Evolutionary conservation across 2,329 filamentous ascomycete species (phyloP).

Genomic region (Alternaria sp.): DNA sequence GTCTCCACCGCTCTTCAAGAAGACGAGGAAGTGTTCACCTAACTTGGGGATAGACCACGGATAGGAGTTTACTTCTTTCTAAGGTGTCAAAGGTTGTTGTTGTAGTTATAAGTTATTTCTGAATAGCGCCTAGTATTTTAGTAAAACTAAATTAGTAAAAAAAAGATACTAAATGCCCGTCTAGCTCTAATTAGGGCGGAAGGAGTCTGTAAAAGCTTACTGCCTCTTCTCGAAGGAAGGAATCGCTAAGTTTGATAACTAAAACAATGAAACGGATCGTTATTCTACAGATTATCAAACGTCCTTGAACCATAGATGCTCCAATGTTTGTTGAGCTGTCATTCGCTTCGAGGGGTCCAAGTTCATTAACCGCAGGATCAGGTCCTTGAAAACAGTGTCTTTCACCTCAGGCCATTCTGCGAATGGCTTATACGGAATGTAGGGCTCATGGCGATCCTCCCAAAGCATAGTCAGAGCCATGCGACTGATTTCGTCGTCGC

Average conservation of each 20-base stretch:
- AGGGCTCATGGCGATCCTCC: conserved; percentile 43
- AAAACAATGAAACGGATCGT: too few relatives aligned
- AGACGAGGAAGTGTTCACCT: conserved; percentile 8
- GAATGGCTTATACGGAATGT: conserved; percentile 47
- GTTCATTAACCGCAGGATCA: conserved; percentile 52
- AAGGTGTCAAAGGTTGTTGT: too few relatives aligned
- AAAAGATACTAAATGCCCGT: too few relatives aligned
- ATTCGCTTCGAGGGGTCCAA: conserved; percentile 55
- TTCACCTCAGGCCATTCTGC: conserved; percentile 39
- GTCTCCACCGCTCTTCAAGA: background rate
- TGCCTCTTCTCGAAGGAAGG: too few relatives aligned
- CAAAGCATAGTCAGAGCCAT: conserved; percentile 47
- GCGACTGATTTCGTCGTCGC: conserved; percentile 44
- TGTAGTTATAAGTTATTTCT: too few relatives aligned
- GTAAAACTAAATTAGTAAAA: too few relatives aligned
- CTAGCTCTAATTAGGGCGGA: too few relatives aligned
- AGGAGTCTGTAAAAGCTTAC: too few relatives aligned
- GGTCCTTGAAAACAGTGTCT: conserved; percentile 54
- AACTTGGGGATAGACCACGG: conserved; percentile 12
- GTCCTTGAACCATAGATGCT: conserved; percentile 40
- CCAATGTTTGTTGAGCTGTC: conserved; percentile 53
- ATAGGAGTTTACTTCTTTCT: too few relatives aligned
- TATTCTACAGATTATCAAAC: too few relatives aligned
- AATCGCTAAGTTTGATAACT: too few relatives aligned
- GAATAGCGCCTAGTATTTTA: too few relatives aligned